Evolutionary conservation across 73 alveolate species (phyloP), one percentile per base, ranked within the genome.

Genomic region (Stentor coeruleus): DNA sequence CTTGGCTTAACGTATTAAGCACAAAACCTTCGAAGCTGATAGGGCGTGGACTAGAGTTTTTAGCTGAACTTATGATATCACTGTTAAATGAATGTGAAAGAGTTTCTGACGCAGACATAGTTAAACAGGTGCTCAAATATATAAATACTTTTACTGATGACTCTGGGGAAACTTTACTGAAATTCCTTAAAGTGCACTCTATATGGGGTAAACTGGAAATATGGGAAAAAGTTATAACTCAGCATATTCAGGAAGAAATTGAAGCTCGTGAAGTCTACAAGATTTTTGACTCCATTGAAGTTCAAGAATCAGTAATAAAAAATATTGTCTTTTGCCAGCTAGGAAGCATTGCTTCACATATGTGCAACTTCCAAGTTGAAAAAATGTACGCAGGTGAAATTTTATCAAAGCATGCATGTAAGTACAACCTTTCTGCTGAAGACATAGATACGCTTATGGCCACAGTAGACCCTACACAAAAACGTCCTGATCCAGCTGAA

Each of bases 291-390:
- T 6, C 14, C 38, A n/a, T 37, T 1, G 81, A 31, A 20, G 38
- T 36, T 31, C 77, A 75, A 35, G 66, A 75, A 33, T 14, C 59
- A 36, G 26, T 39, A n/a, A 33, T 39, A 15, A 75, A 75, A 2
- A 75, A 75, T 75, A 75, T 75, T 2, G 72, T 38, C 2, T 75
- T 75, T 2, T 37, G 74, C 2, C 72, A 75, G 38, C 72, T 75
- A 0, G 83, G 83, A 35, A 38, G 15, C 20, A 14, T 39, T 40
- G 83, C 77, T 20, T 6, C 33, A 14, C 14, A 14, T 38, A 75
- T 75, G 83, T 14, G 14, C 33, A 20, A 30, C 39, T 75, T 75
- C 58, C 77, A 75, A 66, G 83, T 75, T 1, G 72, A 40, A 15
- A 33, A 20, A 20, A 40, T 39, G 30, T 75, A 75, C 26, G 72